Evolutionary conservation across 192 early-diverging fungal species (phyloP), one percentile per base, ranked within the genome.

Genomic region (Umbelopsis vinacea): DNA sequence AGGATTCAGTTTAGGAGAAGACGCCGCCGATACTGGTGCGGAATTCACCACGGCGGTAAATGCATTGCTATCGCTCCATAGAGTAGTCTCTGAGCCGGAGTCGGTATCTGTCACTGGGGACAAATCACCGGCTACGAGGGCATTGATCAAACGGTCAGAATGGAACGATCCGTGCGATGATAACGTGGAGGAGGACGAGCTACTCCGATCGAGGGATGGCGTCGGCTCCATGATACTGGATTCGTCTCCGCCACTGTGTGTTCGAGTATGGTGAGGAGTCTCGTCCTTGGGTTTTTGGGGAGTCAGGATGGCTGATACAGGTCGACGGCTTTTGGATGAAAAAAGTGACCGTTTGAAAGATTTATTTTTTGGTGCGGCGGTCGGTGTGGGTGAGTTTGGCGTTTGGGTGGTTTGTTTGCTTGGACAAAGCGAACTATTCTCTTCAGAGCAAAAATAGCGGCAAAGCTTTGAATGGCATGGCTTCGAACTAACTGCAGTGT

Each of bases 401-500:
- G 57, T 19, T 35, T 63, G 33, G 15, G 7, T 15, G 3, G 11
- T 35, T 37, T 63, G 57, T 63, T 63, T 63, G 57, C 57, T 63
- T 35, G 57, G 57, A 63, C 57, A 63, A 37, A 63, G 57, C 33
- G 57, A 63, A 37, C 57, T 35, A 63, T 63, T 63, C 17, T 63
- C 57, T 63, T 63, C 57, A 7, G 57, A 63, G 57, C 57, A 63
- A 63, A 63, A 63, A 63, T 63, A 63, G 1, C 57, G 57, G 57
- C 57, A 63, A 19, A 63, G 33, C 33, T 14, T 63, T n/a, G 57
- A 63, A 8, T 63, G 57, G 12, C 29, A 37, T n/a, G 57, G 12
- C 4, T 29, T 37, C 26, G 33, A 37, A 12, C 15, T 63, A 54
- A 5, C 40, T 8, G 5, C 5, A 50, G 48, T 17, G n/a, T 21